Evolutionary conservation across 177 flowering plant genomes (phyloP), one percentile per base, ranked within the genome.

Genomic region (Vitis hybrid): DNA sequence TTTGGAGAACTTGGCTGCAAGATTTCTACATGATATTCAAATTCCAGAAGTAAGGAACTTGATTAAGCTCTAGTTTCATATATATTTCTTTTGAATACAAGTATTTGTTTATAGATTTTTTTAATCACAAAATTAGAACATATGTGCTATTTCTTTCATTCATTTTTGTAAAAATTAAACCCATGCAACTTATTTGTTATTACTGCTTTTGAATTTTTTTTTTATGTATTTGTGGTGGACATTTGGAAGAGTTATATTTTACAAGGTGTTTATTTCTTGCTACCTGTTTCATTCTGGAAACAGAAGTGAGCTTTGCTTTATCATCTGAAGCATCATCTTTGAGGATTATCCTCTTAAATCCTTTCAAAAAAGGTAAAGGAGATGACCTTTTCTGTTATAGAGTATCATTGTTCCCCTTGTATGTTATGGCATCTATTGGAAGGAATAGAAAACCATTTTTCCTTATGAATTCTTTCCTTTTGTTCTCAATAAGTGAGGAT

Each of bases 21-120:
- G 97, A 67, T 93, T 93, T 74, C 61, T 93, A 62, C 85, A 85
- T 40, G 98, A 93, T 67, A 84, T 93, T 67, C 93, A 93, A 78
- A 74, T 88, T 61, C 85, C 94, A 18, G 94, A 92, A 94, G 97
- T 87, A 35, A 72, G 27, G 49, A 19, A 69, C 13, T 70, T 67
- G n/a, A 12, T 14, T 63, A 40, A 55, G 2, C 40, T 66, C 16
- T 1, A 6, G 21, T 58, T n/a, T 27, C 9, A 18, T 21, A 13
- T 52, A 14, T 40, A 30, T 58, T 11, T 46, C 18, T 56, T 16
- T 14, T 66, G 6, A n/a, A 12, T 52, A 14, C 14, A n/a, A 65
- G 11, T 19, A 18, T 51, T 65, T 2, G 27, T 2, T 52, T 4
- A 52, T 3, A 21, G 14, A 21, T 63, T 35, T 35, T 35, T 35